phyloP scores from a whole-genome alignment of 1,139 yeast species.

The Groenewaldozyma sp. region DNA sequence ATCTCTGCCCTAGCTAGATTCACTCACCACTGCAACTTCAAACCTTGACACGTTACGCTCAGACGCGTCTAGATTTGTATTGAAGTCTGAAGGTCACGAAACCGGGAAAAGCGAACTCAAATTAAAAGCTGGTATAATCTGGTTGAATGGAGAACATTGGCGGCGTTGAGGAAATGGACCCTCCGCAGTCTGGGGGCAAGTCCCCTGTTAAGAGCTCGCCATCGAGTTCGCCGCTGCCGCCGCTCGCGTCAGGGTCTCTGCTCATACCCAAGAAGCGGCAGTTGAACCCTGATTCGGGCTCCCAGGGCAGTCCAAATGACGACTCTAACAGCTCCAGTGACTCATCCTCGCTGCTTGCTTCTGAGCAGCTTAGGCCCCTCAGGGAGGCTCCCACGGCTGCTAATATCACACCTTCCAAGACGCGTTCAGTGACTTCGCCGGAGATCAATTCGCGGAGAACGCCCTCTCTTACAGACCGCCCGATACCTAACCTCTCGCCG shows the following conservation, averaged over 20 bases:
- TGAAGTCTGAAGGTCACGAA: no score
- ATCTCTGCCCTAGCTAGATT: no score
- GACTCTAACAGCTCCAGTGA: neutral
- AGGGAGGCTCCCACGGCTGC: slow-evolving; percentile 5
- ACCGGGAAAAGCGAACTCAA: neutral
- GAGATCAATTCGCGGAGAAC: slow-evolving; percentile 16
- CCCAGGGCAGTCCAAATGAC: slow-evolving; percentile 5
- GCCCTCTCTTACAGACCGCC: slow-evolving; percentile 25
- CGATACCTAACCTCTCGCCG: slow-evolving; percentile 26
- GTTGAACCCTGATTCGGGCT: slow-evolving; percentile 18
- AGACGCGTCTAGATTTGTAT: no score
- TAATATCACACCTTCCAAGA: slow-evolving; percentile 21
- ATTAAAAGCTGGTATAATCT: neutral
- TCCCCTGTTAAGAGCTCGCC: slow-evolving; percentile 17
- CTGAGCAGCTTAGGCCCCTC: slow-evolving; percentile 1
- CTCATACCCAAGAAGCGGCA: slow-evolving; percentile 21
- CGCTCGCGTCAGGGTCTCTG: slow-evolving; percentile 17
- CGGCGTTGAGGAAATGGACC: neutral
- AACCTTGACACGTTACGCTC: no score
- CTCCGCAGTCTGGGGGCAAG: slow-evolving; percentile 3
- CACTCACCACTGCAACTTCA: no score
- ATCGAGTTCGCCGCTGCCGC: slow-evolving; percentile 17
- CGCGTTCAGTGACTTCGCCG: slow-evolving; percentile 21
- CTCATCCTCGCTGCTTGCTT: slow-evolving; percentile 1
- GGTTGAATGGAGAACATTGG: neutral